Percentiles rank a stretch among this genome's conserved stretches.
Conservation (phyloP, 495 filamentous ascomycete genomes). For the Penicillium nucicola region DNA sequence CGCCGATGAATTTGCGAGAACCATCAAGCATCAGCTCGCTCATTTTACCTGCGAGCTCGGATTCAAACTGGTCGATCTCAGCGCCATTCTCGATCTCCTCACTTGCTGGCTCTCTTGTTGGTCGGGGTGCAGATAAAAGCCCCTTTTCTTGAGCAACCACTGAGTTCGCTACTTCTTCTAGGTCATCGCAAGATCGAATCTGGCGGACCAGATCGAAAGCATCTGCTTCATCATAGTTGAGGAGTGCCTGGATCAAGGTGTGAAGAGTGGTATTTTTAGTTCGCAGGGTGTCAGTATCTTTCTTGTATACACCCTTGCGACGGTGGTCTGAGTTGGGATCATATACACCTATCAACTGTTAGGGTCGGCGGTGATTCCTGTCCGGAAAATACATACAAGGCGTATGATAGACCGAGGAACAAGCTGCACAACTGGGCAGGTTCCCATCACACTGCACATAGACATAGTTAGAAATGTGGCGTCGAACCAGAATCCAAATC, state of each 20-base stretch:
- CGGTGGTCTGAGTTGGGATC: slow-evolving; percentile 95
- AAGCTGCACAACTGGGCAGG: slow-evolving; percentile 88
- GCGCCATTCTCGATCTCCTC: slow-evolving; percentile 15
- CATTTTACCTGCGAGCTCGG: slow-evolving; percentile 87
- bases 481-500: neutral
- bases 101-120: slow-evolving; percentile 19
- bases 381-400: slow-evolving; percentile 34
- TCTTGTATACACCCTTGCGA: slow-evolving; percentile 93
- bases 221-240: slow-evolving; percentile 80
- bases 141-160: slow-evolving; percentile 59
- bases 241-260: slow-evolving; percentile 85
- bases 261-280: slow-evolving; percentile 86
- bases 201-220: slow-evolving; percentile 76
- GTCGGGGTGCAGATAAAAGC: slow-evolving; percentile 14
- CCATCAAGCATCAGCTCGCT: slow-evolving; percentile 89
- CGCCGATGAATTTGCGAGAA: slow-evolving; percentile 87
- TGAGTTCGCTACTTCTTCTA: slow-evolving; percentile 85
- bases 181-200: slow-evolving; percentile 87
- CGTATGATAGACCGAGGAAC: slow-evolving; percentile 92
- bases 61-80: slow-evolving; percentile 66
- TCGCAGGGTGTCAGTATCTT: slow-evolving; percentile 86
- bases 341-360: slow-evolving; percentile 60
- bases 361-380: neutral
- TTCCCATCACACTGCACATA: slow-evolving; percentile 78
- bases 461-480: slow-evolving; percentile 13